phyloP scores from a whole-genome alignment of 257 asterid species.

The Hygrophila difformis region DNA sequence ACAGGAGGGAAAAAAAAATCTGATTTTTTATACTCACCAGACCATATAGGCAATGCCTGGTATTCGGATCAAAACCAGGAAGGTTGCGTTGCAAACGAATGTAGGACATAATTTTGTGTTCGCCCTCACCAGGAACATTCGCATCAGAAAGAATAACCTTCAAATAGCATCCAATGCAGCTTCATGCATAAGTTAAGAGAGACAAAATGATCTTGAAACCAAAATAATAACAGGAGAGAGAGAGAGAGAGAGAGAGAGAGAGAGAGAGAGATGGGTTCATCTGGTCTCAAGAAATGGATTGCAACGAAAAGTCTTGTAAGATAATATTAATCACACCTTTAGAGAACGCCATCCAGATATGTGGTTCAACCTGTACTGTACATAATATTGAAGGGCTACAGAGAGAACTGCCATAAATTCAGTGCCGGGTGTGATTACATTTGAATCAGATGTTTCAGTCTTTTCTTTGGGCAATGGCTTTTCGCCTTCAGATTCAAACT shows the following conservation, averaged over 20 bases:
- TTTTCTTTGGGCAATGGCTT: constrained; percentile 50
- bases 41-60: constrained; percentile 88
- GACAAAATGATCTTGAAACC: constrained; percentile 34
- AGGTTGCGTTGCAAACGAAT: constrained; percentile 84
- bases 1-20: constrained; percentile 2
- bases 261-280: too few relatives aligned
- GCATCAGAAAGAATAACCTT: constrained; percentile 97
- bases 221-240: constrained; percentile 22
- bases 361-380: constrained; percentile 69
- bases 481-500: constrained; percentile 57
- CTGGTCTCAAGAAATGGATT: too few relatives aligned
- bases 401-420: constrained; percentile 89
- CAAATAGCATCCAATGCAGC: constrained; percentile 41
- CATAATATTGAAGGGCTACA: constrained; percentile 84
- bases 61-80: constrained; percentile 93
- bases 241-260: too few relatives aligned
- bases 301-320: too few relatives aligned
- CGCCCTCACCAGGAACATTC: constrained; percentile 98
- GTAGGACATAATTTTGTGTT: constrained; percentile 93
- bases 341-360: constrained; percentile 75
- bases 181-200: constrained; percentile 38
- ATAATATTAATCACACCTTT: too few relatives aligned
- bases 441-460: constrained; percentile 83
- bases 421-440: constrained; percentile 97
- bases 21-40: constrained; percentile 41